These are phyloP conservation scores for Leptodermis oblonga DNA, from an alignment of 257 asterid genomes.

Conservation along the genomic window DNA sequence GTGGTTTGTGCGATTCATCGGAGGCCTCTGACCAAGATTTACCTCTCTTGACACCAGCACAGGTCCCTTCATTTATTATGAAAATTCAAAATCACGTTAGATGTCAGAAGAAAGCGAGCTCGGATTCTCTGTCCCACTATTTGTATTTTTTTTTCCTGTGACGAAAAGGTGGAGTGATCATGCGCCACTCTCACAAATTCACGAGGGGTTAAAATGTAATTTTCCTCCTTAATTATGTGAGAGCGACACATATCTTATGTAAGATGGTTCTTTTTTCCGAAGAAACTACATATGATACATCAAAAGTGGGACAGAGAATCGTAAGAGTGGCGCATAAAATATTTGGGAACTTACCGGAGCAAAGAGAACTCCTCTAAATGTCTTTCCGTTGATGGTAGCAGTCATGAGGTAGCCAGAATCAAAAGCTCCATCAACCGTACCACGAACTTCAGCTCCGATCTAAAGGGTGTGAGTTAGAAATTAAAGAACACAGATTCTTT, in stretches of 20 bases:
- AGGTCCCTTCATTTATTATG: slow-evolving; percentile 55
- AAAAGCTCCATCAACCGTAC: slow-evolving; percentile 82
- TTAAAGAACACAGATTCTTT: background rate
- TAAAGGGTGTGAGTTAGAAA: slow-evolving; percentile 6
- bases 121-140: no score
- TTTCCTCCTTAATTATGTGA: no score
- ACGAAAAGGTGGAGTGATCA: no score
- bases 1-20: slow-evolving; percentile 22
- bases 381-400: slow-evolving; percentile 77
- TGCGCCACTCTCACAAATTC: no score
- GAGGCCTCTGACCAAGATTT: slow-evolving; percentile 29
- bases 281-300: no score
- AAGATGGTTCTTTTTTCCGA: no score
- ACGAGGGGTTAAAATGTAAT: no score
- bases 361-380: slow-evolving; percentile 79
- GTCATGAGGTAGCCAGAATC: slow-evolving; percentile 97
- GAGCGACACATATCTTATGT: no score
- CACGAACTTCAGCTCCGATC: slow-evolving; percentile 92
- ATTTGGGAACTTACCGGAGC: slow-evolving; percentile 55
- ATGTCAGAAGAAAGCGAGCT: no score
- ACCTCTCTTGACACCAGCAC: slow-evolving; percentile 40
- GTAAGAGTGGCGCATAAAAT: background rate
- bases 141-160: no score
- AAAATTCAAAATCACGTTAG: slow-evolving; percentile 2
- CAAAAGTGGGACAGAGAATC: no score